phyloP scores from a whole-genome alignment of 257 asterid genomes.

The Solanum pennellii region DNA sequence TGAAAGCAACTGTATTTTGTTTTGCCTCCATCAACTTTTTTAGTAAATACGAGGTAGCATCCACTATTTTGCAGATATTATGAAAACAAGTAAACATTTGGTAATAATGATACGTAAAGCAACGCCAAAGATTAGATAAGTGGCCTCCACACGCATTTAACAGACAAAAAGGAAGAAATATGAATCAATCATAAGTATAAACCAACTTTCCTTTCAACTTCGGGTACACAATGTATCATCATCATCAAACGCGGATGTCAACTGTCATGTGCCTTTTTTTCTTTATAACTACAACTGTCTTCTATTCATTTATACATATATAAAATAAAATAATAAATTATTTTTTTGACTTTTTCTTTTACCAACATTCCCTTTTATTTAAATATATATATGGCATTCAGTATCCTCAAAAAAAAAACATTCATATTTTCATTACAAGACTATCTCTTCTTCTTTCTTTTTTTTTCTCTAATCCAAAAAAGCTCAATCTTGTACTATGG shows the following conservation, averaged over 20 bases:
- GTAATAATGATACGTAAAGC: not conserved
- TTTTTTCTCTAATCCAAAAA: too few relatives aligned
- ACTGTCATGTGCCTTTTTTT: not conserved
- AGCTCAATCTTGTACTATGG: constrained; percentile 18
- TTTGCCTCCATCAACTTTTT: not conserved
- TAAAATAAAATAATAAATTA: too few relatives aligned
- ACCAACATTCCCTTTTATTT: not conserved
- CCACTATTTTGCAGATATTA: too few relatives aligned
- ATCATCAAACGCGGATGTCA: not conserved
- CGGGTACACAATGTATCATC: not conserved
- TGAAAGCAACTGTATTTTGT: not conserved
- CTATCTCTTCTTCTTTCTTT: too few relatives aligned
- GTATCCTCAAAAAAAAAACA: not conserved
- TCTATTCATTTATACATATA: not conserved
- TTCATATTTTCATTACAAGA: too few relatives aligned
- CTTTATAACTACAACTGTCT: not conserved
- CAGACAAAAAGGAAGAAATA: not conserved
- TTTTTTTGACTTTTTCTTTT: not conserved
- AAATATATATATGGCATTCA: not conserved
- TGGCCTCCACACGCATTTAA: not conserved
- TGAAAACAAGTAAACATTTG: too few relatives aligned
- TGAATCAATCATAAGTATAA: not conserved
- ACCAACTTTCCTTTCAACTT: constrained; percentile 18
- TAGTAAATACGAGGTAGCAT: not conserved
- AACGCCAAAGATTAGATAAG: not conserved